phyloP scores from a whole-genome alignment of 108 stramenopile genomes.

The Bacterosira constricta region DNA sequence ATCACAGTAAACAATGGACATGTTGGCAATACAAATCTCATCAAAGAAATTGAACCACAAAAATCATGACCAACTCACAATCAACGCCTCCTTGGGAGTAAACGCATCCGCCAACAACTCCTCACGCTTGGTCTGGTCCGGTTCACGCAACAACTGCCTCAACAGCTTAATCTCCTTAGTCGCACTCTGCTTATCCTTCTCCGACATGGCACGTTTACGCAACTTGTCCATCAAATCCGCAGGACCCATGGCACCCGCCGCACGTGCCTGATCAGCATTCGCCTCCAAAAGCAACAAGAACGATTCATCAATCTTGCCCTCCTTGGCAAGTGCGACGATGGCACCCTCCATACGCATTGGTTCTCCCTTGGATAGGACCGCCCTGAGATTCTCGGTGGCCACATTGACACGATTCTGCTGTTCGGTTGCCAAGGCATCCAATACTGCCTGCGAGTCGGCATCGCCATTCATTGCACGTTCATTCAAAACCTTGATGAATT shows the following conservation, averaged over 20 bases:
- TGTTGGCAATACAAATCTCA: not conserved
- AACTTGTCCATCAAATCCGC: conserved; percentile 80
- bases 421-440: conserved; percentile 71
- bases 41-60: not conserved
- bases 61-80: conserved; percentile 51
- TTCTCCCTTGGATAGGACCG: conserved; percentile 73
- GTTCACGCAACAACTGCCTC: conserved; percentile 74
- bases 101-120: conserved; percentile 82
- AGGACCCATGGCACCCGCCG: conserved; percentile 76
- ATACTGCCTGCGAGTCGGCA: conserved; percentile 57
- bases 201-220: conserved; percentile 65
- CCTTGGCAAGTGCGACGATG: conserved; percentile 74
- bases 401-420: conserved; percentile 69
- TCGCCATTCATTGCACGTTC: conserved; percentile 67
- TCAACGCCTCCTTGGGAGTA: conserved; percentile 75
- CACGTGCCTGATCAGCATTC: conserved; percentile 80
- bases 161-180: conserved; percentile 84
- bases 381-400: conserved; percentile 71
- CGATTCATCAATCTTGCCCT: conserved; percentile 81
- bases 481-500: conserved; percentile 65
- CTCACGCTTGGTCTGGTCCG: conserved; percentile 64
- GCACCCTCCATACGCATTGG: conserved; percentile 90
- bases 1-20: too few relatives aligned
- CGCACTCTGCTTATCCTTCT: conserved; percentile 82
- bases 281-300: conserved; percentile 86